These are phyloP conservation scores for Entomortierella parvispora DNA, from an alignment of 192 early-diverging fungal genomes.

Conservation along the genomic window DNA sequence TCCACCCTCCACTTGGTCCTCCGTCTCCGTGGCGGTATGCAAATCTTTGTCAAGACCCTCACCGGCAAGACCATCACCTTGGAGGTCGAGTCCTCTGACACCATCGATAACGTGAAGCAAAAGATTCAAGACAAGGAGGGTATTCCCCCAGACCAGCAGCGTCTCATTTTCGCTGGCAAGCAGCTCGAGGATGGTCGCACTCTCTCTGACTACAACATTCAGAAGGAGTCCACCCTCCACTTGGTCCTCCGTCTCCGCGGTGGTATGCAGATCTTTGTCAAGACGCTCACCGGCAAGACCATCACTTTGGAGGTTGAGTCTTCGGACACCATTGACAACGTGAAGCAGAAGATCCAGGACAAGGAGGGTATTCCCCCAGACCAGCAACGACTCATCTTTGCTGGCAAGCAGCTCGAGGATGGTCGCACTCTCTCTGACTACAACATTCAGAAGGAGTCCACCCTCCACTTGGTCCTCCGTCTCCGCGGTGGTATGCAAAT, in stretches of 20 bases:
- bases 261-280: too few species aligned
- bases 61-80: constrained; percentile 98
- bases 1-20: constrained; percentile 77
- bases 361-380: too few species aligned
- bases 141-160: constrained; percentile 87
- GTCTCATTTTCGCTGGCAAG: constrained; percentile 87
- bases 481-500: constrained; percentile 68
- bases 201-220: constrained; percentile 85
- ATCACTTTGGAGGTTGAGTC: too few species aligned
- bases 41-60: constrained; percentile 86
- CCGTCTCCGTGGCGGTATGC: constrained; percentile 76
- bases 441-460: too few species aligned
- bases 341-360: too few species aligned
- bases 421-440: too few species aligned
- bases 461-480: too few species aligned
- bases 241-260: constrained; percentile 85
- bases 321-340: too few species aligned
- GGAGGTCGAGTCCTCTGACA: constrained; percentile 83
- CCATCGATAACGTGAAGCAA: constrained; percentile 85
- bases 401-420: too few species aligned
- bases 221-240: constrained; percentile 87
- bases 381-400: too few species aligned
- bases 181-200: constrained; percentile 84
- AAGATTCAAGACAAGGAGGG: constrained; percentile 93
- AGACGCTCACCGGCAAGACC: too few species aligned